Evolutionary conservation across 441 rosid genomes (phyloP).

Genomic region (Kokia cookei): DNA sequence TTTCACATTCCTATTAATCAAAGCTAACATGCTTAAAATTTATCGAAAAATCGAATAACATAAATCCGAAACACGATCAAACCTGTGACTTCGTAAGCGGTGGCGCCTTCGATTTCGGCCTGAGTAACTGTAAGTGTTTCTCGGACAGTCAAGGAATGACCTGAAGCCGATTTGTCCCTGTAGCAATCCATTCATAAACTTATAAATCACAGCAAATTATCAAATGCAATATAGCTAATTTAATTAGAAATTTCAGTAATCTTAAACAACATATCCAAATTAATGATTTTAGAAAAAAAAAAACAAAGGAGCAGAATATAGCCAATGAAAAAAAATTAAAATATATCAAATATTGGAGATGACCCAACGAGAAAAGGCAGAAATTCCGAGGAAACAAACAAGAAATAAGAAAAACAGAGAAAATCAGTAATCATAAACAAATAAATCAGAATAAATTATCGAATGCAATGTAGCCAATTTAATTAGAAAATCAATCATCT

Average conservation of each 20-base stretch:
- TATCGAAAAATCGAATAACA: neutral
- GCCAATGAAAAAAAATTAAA: neutral
- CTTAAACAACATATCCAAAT: neutral
- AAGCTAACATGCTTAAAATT: neutral
- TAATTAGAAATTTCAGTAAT: neutral
- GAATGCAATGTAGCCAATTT: neutral
- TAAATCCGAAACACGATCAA: neutral
- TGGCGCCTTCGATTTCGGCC: constrained; percentile 54
- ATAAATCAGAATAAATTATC: neutral
- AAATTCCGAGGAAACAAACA: neutral
- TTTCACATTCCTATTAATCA: neutral
- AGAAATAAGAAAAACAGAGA: neutral
- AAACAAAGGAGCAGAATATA: neutral
- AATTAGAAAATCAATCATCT: too few species aligned
- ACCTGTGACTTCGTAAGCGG: constrained; percentile 88
- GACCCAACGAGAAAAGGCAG: neutral
- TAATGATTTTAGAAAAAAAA: neutral
- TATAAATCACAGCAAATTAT: constrained; percentile 13
- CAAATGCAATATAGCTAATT: neutral
- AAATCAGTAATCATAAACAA: neutral
- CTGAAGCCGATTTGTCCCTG: constrained; percentile 78
- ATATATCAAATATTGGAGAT: too few species aligned
- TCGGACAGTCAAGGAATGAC: constrained; percentile 70
- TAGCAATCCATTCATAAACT: constrained; percentile 29
- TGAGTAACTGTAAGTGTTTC: constrained; percentile 79